Evolutionary conservation across 108 stramenopile species (phyloP), one percentile per base, ranked within the genome.

Genomic region (Cyclostephanos invisitatus): DNA sequence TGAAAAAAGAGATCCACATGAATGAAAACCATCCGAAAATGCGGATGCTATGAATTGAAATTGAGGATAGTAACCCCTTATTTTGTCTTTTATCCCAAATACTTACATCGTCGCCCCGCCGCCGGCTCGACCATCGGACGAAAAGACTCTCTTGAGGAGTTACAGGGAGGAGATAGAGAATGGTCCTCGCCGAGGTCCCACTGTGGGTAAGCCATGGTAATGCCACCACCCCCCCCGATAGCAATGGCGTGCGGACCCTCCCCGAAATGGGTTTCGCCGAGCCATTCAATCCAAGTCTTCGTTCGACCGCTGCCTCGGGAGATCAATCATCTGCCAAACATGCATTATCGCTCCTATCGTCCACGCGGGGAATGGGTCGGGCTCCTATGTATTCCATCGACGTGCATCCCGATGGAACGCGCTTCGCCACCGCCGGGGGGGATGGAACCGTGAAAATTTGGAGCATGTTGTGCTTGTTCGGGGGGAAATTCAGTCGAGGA

Each of bases 361-460:
- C 61, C 58, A 64, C 64, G 18, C 75, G 75, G 42, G 51, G 68
- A 8, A 8, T 73, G 37, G 62, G 77, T 36, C 40, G 58, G 32
- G 77, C 78, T 49, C 85, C 91, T 7, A 89, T 95, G 67, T 95
- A 95, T 61, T 70, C 81, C 22, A 55, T 89, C 14, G 93, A 95
- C 64, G 71, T 91, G 9, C 89, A 91, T 75, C 87, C 87, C 17
- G 79, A 75, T 40, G 88, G 87, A 15, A 71, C 80, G 17, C 78
- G 81, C 35, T 87, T 95, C 74, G 93, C 90, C 21, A 95, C 93
- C 7, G 91, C 87, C 20, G 89, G 88, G 17, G 93, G 93, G 37
- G 93, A 95, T 76, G 89, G 93, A 1, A 86, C 77, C 24, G 93
- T 95, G 11, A 87, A 84, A 48, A 82, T 95, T 35, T 94, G 93